Conservation (phyloP, 192 early-diverging fungal species). For the Rhizoclosmatium globosum region DNA sequence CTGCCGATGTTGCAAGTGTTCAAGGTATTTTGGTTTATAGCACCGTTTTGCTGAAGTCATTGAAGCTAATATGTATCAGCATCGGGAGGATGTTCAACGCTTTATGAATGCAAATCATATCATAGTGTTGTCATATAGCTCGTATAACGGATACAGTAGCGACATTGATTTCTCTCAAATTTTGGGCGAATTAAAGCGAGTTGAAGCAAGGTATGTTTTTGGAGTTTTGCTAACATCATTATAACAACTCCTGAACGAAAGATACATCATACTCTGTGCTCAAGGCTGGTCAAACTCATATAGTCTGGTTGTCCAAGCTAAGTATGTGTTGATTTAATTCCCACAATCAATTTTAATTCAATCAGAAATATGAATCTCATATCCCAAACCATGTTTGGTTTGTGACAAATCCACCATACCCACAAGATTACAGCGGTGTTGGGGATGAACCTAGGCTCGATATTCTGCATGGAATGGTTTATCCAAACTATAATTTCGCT, state of each 20-base stretch:
- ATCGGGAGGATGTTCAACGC: background rate
- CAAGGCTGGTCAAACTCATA: conserved; percentile 1
- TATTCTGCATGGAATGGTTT: conserved; percentile 7
- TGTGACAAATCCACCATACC: conserved; percentile 17
- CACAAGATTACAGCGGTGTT: conserved; percentile 9
- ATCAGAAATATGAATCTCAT: background rate
- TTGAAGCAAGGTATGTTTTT: conserved; percentile 16
- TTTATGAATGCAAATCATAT: background rate
- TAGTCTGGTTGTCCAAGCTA: background rate
- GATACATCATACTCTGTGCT: conserved; percentile 16
- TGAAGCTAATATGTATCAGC: background rate
- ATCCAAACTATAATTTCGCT: background rate
- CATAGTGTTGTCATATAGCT: background rate
- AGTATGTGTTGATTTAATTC: background rate
- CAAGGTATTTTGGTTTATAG: background rate
- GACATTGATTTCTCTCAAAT: background rate
- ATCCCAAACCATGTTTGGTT: conserved; percentile 15
- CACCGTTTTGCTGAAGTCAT: background rate
- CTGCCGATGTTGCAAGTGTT: background rate
- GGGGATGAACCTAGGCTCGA: background rate
- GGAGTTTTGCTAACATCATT: too few relatives aligned
- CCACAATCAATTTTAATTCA: background rate
- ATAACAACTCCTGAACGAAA: background rate
- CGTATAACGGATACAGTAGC: background rate
- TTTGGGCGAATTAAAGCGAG: background rate